Evolutionary conservation across 768 basidiomycete genomes (phyloP), one percentile per base, ranked within the genome.

Genomic region (Podaxis sp.): DNA sequence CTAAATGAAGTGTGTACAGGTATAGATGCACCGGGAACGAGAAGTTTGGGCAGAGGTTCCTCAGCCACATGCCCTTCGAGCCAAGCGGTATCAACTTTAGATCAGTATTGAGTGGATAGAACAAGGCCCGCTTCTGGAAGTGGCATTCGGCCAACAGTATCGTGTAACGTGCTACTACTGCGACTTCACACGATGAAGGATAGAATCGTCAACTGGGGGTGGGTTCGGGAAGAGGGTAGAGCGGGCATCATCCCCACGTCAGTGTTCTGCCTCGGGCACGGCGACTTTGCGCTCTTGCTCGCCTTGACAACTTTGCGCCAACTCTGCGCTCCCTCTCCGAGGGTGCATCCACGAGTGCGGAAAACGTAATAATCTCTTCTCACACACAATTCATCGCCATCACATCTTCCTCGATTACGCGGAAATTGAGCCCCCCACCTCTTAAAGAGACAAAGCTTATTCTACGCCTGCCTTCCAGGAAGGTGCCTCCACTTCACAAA

Each of bases 301-400:
- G 19, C 33, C 53, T 54, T 54, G 36, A 33, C 33, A 19, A 54
- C 53, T 37, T 19, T 54, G 33, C 33, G n/a, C 53, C 22, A 55
- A 55, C 54, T n/a, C 41, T 54, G 33, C 33, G 9, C 37, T n/a
- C 37, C 37, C 54, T 55, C 29, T 55, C 33, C 19, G 36, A 41
- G 40, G 57, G 46, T 15, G 57, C n/a, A 29, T 33, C 27, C 41
- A 29, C 47, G 15, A 24, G 17, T 8, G 19, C 19, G 19, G 41
- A 29, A 57, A 37, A 52, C 57, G 57, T 59, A 59, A 59, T 59
- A 59, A 59, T 51, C 47, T n/a, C 55, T 56, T 56, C 41, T 13
- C 24, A 6, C 38, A 13, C 55, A 37, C 36, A 19, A 13, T 50
- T 13, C 49, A 50, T 50, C 33, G 29, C 8, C 29, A 33, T 19